Conservation (phyloP, 2,329 filamentous ascomycete species). For the Neonectria coccinea region DNA sequence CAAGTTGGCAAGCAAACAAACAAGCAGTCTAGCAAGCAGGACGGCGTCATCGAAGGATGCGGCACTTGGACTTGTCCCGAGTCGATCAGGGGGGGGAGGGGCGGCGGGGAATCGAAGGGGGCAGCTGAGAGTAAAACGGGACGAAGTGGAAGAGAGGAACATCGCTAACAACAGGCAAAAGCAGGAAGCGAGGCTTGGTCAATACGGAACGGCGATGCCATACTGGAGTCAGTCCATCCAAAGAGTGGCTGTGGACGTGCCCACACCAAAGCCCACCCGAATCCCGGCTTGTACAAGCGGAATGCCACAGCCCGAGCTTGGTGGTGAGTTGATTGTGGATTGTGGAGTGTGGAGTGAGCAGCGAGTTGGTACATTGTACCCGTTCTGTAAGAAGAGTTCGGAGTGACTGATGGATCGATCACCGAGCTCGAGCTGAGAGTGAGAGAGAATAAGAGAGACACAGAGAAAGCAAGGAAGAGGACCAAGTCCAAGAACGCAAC, state of each 20-base stretch:
- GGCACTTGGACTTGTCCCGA: slow-evolving; percentile 21
- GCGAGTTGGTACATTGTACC: too few species aligned
- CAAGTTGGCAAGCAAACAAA: not conserved
- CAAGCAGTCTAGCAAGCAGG: not conserved
- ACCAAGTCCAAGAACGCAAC: not conserved
- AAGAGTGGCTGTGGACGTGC: slow-evolving; percentile 5
- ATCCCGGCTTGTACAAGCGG: not conserved
- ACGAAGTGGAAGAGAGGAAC: slow-evolving; percentile 1
- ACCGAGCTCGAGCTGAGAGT: not conserved
- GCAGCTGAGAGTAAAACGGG: not conserved
- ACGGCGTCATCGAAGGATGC: slow-evolving; percentile 15
- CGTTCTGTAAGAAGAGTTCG: too few species aligned
- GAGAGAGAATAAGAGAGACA: not conserved
- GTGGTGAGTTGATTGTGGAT: slow-evolving; percentile 7
- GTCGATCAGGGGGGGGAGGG: slow-evolving; percentile 12
- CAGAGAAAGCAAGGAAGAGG: not conserved
- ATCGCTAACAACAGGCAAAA: not conserved
- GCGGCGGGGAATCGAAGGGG: slow-evolving; percentile 5
- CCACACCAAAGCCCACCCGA: not conserved
- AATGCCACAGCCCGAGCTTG: not conserved
- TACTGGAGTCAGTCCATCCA: slow-evolving; percentile 2
- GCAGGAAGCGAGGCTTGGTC: not conserved
- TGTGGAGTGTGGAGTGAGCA: slow-evolving; percentile 11
- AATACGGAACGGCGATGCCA: not conserved
- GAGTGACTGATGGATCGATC: not conserved